Percentiles rank a stretch among this genome's conserved stretches.
Evolutionary conservation across 2,329 filamentous ascomycete species (phyloP).

Genomic region (Talaromyces verruculosus): DNA sequence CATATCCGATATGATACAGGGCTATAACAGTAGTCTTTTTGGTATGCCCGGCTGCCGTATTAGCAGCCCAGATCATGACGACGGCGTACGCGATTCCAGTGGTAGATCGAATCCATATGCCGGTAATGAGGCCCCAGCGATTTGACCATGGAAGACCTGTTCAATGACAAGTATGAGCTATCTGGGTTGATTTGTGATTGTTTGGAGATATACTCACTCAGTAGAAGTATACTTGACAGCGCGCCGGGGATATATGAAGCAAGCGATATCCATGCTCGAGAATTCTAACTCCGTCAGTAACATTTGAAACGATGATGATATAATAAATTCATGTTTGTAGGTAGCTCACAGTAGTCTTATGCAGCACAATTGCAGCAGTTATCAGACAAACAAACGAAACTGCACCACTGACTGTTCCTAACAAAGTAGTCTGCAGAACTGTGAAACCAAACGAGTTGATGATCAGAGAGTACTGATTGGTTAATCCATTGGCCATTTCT

Average conservation of each 20-base stretch:
- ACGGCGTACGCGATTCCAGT: slow-evolving; percentile 41
- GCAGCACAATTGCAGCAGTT: slow-evolving; percentile 32
- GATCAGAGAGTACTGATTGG: slow-evolving; percentile 47
- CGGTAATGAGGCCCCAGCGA: slow-evolving; percentile 37
- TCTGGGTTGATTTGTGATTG: too few species aligned
- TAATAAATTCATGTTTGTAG: not conserved
- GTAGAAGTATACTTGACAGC: slow-evolving; percentile 39
- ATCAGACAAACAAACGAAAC: slow-evolving; percentile 32
- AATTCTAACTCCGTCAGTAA: slow-evolving; percentile 5
- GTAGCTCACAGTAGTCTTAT: slow-evolving; percentile 31
- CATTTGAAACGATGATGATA: too few species aligned
- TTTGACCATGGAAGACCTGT: slow-evolving; percentile 39
- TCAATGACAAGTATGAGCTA: not conserved
- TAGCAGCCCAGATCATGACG: slow-evolving; percentile 44
- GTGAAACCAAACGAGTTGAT: slow-evolving; percentile 49
- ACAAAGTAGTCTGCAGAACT: slow-evolving; percentile 24
- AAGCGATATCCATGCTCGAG: slow-evolving; percentile 27
- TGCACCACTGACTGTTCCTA: slow-evolving; percentile 28
- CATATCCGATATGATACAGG: slow-evolving; percentile 37
- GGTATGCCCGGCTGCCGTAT: slow-evolving; percentile 43
- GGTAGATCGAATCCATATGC: slow-evolving; percentile 43
- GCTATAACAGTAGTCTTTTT: slow-evolving; percentile 43
- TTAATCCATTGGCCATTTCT: slow-evolving; percentile 34
- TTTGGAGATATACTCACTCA: slow-evolving; percentile 20
- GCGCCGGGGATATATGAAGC: slow-evolving; percentile 39